Percentiles rank a stretch among this genome's conserved stretches.
phyloP scores from a whole-genome alignment of 176 grass and related monocot species.

The Avena sativa region DNA sequence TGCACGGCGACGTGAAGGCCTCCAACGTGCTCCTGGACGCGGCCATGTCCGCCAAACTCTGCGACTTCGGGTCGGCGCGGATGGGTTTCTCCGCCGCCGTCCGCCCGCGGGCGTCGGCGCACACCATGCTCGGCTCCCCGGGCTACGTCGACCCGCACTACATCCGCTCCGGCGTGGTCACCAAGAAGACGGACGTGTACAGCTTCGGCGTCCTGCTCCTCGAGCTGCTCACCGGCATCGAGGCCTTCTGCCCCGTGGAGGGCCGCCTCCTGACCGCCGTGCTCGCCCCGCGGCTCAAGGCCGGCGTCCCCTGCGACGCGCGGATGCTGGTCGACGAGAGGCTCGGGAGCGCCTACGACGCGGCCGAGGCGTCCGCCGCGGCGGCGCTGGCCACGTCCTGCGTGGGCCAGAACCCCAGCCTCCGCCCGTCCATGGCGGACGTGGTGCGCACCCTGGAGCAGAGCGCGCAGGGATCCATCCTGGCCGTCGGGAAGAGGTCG shows the following conservation, averaged over 20 bases:
- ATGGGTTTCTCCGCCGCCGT: conserved; percentile 92
- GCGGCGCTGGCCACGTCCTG: conserved; percentile 55
- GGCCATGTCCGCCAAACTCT: conserved; percentile 77
- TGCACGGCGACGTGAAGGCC: conserved; percentile 92
- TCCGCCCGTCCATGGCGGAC: conserved; percentile 79
- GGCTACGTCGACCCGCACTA: conserved; percentile 98
- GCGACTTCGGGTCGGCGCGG: conserved; percentile 91
- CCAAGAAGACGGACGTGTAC: conserved; percentile 98
- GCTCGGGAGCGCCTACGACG: conserved; percentile 55
- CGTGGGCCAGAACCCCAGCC: conserved; percentile 63
- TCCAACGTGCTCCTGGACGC: conserved; percentile 93
- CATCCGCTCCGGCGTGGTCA: conserved; percentile 80
- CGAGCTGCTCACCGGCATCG: conserved; percentile 82
- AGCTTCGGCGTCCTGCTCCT: conserved; percentile 94
- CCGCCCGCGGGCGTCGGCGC: conserved; percentile 59
- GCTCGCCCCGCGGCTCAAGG: conserved; percentile 53
- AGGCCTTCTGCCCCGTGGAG: conserved; percentile 76
- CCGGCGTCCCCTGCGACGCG: neutral
- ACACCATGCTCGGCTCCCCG: conserved; percentile 75
- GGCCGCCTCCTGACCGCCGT: conserved; percentile 66
- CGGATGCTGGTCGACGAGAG: conserved; percentile 53
- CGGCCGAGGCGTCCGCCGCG: conserved; percentile 50
- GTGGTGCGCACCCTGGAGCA: conserved; percentile 61
- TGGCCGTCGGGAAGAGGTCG: conserved; percentile 44
- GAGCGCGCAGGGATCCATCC: conserved; percentile 49